Base-by-base conservation (phyloP, 2,329 filamentous ascomycete genomes). In the Pyricularia sp. region DNA sequence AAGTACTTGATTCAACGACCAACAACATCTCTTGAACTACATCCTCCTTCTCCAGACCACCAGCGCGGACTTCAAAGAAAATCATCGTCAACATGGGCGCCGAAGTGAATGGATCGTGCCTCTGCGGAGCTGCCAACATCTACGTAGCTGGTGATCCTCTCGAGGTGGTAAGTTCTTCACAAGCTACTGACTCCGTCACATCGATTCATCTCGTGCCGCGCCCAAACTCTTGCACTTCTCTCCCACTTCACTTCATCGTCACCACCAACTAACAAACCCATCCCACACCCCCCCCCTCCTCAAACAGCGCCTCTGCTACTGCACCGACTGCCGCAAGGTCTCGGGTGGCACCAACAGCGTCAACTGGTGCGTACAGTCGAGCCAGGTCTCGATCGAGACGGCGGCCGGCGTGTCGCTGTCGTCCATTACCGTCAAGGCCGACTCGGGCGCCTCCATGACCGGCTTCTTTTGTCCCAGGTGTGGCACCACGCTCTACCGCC, bases 321-420 rank as follows among this genome's bases (percentile, higher is more conserved):
- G 65, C 33, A 36, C 33, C 65, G 65, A 66, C 65, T 66, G 65
- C 65, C 65, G 65, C 65, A 66, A 66, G 36, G 33, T 66, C 23
- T 66, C 65, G 1, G 65, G 65, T 36, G 42, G 65, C 65, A 50
- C 42, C 14, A 50, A 66, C 36, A 66, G 65, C 65, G 20, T 66
- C 36, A 66, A 66, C 65, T 66, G 65, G 65, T 26, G 36, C 33
- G 65, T 66, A n/a, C 33, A 36, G 23, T 42, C 65, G 23, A 55
- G 33, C 23, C 31, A n/a, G 33, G 23, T 61, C 58, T 61, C 33
- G 33, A 50, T 66, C 33, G n/a, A 23, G 28, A 25, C 30, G 14
- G 20, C 20, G 23, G 23, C 26, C 2, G 65, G 36, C 10, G 23
- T 28, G 31, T 20, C 31, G 31, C 23, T 66, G 31, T 50, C 33